These are phyloP conservation scores for Mortierella sp. DNA, from an alignment of 371 early-diverging fungal species.

Conservation along the genomic window DNA sequence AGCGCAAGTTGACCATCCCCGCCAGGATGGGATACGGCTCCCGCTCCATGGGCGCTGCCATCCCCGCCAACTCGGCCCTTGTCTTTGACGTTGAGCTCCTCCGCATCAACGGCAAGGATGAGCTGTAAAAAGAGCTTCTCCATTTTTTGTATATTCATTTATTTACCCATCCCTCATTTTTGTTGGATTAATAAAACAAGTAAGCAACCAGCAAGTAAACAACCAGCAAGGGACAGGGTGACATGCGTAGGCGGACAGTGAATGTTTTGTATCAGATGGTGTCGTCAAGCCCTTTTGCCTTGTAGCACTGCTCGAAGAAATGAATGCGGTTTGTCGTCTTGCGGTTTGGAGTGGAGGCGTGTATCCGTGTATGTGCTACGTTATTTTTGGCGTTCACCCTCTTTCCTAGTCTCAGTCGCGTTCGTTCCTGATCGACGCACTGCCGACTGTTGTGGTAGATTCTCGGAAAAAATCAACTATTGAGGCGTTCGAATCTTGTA, in stretches of 20 bases:
- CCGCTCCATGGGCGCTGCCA: slow-evolving; percentile 68
- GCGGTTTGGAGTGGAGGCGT: not conserved
- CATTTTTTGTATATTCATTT: not conserved
- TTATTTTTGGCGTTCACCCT: no score
- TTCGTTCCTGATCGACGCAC: no score
- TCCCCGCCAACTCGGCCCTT: slow-evolving; percentile 71
- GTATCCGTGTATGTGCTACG: no score
- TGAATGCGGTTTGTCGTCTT: not conserved
- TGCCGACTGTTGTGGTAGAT: no score
- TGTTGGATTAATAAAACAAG: not conserved
- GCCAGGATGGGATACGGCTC: slow-evolving; percentile 76
- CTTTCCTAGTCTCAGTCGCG: no score
- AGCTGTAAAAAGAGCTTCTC: slow-evolving; percentile 23
- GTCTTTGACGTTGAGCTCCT: slow-evolving; percentile 79
- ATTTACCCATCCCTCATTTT: not conserved
- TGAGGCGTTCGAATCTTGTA: no score
- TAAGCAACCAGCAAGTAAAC: not conserved
- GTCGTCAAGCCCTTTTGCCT: no score
- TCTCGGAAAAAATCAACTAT: no score
- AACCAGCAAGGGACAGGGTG: no score
- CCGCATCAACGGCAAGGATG: slow-evolving; percentile 66
- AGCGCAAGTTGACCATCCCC: slow-evolving; percentile 86
- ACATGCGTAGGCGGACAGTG: no score
- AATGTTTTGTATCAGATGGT: no score
- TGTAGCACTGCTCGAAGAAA: no score